Evolutionary conservation across 352 stramenopile genomes (phyloP).

Genomic region (Phytophthora brassicae): DNA sequence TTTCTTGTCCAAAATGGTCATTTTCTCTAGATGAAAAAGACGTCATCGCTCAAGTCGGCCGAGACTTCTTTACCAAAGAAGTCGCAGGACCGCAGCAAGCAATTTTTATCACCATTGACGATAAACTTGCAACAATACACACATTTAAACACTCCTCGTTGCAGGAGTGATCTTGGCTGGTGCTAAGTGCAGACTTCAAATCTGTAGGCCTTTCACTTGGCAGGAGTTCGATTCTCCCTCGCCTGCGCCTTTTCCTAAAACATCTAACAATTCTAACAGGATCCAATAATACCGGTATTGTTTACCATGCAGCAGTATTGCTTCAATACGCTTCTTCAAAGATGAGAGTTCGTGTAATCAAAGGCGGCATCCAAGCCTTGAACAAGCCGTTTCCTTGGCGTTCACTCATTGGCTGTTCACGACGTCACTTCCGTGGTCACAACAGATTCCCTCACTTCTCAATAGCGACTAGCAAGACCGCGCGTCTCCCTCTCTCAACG

Average conservation of each 20-base stretch:
- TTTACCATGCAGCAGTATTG: not conserved
- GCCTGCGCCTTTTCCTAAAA: constrained; percentile 63
- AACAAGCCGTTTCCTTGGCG: constrained; percentile 15
- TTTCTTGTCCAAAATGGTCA: no score
- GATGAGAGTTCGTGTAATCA: constrained; percentile 27
- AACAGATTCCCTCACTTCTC: constrained; percentile 12
- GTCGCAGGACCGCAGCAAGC: not conserved
- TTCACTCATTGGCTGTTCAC: constrained; percentile 26
- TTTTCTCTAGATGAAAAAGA: no score
- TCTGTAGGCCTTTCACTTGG: constrained; percentile 88
- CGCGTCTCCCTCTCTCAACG: not conserved
- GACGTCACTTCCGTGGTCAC: constrained; percentile 12
- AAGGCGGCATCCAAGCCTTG: constrained; percentile 21
- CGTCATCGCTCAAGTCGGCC: not conserved
- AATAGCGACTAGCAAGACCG: constrained; percentile 32
- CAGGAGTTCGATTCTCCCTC: constrained; percentile 93
- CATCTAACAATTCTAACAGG: constrained; percentile 16
- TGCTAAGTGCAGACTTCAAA: constrained; percentile 93
- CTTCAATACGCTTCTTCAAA: constrained; percentile 31
- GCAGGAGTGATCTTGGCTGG: constrained; percentile 90
- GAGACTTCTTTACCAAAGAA: not conserved
- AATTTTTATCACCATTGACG: no score
- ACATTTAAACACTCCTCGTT: not conserved
- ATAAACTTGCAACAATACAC: constrained; percentile 1
- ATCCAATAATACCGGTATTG: not conserved